phyloP scores from a whole-genome alignment of 768 basidiomycete genomes.

The Strobilomyces dryophilus region DNA sequence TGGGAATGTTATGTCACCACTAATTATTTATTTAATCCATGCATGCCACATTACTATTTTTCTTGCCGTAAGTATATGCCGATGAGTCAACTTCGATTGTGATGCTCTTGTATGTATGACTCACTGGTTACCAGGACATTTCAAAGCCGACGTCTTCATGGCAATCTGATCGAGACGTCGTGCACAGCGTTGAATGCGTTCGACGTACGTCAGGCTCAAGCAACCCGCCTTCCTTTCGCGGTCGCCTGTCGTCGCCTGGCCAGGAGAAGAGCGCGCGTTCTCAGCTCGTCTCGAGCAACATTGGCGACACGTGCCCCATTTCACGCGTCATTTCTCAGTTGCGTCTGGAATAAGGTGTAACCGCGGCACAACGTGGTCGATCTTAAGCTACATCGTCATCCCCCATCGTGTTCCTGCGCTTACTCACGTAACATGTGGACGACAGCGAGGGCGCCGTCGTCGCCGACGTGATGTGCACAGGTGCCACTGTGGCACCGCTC shows the following conservation, averaged over 20 bases:
- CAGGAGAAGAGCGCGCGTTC: neutral
- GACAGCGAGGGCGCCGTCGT: no score
- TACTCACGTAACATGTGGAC: no score
- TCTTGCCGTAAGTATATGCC: neutral
- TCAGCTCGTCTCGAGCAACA: neutral
- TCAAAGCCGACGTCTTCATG: no score
- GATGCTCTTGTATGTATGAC: neutral
- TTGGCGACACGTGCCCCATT: neutral
- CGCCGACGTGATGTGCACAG: no score
- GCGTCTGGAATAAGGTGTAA: neutral
- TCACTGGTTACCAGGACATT: neutral
- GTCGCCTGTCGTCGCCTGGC: neutral
- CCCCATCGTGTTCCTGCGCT: no score
- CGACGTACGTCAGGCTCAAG: neutral
- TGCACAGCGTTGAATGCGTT: neutral
- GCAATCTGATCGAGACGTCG: neutral
- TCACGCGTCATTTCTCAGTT: neutral
- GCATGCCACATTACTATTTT: neutral
- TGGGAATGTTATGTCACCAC: conserved; percentile 19
- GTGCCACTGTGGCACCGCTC: no score
- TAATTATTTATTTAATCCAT: conserved; percentile 16
- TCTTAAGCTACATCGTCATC: no score
- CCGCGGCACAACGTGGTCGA: neutral
- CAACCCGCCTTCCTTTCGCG: neutral
- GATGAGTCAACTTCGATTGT: no score